phyloP scores from a whole-genome alignment of 176 grass and related monocot species.

The Eremochloa ophiuroides region DNA sequence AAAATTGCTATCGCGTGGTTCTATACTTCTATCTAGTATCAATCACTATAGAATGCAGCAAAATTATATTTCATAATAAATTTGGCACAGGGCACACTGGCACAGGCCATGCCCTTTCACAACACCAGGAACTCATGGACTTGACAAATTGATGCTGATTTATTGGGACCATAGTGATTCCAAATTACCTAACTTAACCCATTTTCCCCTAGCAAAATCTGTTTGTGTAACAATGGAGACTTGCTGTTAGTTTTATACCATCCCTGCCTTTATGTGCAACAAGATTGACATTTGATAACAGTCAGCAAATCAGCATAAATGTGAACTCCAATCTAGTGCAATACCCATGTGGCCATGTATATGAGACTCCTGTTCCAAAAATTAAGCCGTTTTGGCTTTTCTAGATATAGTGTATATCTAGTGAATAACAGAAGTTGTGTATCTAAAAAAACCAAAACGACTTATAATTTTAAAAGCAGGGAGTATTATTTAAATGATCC shows the following conservation, averaged over 20 bases:
- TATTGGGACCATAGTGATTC: not conserved
- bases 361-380: not conserved
- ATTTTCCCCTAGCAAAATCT: not conserved
- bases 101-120: not conserved
- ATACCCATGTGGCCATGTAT: not conserved
- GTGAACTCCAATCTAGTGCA: not conserved
- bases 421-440: not conserved
- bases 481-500: not conserved
- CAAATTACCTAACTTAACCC: not conserved
- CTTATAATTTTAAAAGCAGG: not conserved
- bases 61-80: not conserved
- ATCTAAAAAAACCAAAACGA: not conserved
- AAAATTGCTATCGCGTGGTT: not conserved
- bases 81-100: not conserved
- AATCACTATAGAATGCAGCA: not conserved
- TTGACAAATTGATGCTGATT: not conserved
- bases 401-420: not conserved
- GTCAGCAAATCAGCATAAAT: not conserved
- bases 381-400: not conserved
- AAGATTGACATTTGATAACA: not conserved
- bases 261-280: not conserved
- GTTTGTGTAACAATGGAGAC: not conserved
- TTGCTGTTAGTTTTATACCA: not conserved
- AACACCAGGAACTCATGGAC: not conserved
- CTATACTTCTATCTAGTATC: not conserved